These are phyloP conservation scores for Hordeum pubiflorum DNA, from an alignment of 202 grass and related monocot species.

Conservation along the genomic window DNA sequence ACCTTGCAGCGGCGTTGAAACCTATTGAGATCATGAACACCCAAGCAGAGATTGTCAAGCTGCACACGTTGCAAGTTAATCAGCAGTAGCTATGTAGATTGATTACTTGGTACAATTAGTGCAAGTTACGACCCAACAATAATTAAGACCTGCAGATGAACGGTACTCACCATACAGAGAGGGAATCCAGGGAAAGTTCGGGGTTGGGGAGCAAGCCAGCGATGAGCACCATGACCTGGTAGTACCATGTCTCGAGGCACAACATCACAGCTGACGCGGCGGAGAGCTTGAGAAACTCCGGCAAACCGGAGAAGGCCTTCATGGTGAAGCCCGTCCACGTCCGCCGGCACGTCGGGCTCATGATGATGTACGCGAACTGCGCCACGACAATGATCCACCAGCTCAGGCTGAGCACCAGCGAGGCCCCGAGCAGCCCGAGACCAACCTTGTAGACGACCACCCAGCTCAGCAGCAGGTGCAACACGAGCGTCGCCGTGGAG, in stretches of 20 bases:
- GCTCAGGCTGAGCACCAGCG: constrained; percentile 45
- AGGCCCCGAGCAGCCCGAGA: constrained; percentile 43
- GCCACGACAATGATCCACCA: constrained; percentile 57
- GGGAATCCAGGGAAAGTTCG: constrained; percentile 49
- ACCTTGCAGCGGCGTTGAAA: constrained; percentile 87
- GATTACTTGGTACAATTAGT: background rate
- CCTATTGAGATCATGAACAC: constrained; percentile 89
- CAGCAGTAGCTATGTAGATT: background rate
- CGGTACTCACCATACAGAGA: constrained; percentile 53
- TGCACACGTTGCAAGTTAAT: constrained; percentile 23
- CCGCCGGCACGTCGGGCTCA: constrained; percentile 36
- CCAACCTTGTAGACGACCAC: constrained; percentile 47
- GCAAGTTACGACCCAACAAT: too few species aligned
- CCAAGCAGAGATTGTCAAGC: constrained; percentile 70
- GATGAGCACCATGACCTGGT: constrained; percentile 70
- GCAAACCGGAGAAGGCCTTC: constrained; percentile 45
- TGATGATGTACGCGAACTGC: constrained; percentile 45
- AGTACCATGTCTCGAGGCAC: constrained; percentile 79
- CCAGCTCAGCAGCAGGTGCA: constrained; percentile 52
- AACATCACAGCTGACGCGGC: constrained; percentile 53
- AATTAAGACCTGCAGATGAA: background rate
- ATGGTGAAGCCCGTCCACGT: constrained; percentile 50
- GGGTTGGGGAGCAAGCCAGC: constrained; percentile 60
- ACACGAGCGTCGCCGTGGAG: constrained; percentile 20
- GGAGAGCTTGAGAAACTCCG: constrained; percentile 45